Evolutionary conservation across 139 green algal species (phyloP), one percentile per base, ranked within the genome.

Genomic region (Gonium pectorale): DNA sequence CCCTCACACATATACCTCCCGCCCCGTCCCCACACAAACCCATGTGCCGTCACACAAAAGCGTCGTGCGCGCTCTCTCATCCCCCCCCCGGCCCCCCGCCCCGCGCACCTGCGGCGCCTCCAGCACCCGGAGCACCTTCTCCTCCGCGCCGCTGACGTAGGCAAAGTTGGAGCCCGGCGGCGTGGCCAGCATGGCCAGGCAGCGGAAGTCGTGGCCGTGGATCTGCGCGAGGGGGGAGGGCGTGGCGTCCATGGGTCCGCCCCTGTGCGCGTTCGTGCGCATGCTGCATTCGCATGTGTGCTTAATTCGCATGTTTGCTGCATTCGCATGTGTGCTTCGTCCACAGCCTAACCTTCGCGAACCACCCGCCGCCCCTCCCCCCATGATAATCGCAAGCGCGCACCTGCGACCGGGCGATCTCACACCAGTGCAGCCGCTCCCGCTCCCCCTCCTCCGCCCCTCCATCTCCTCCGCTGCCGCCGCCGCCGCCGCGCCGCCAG

Each of bases 51-150:
- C 51, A 59, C 51, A 13, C 51, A 59, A 2, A 24, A 19, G 26
- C 51, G n/a, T 29, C 51, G 26, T 22, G 26, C 56, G 24, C 56
- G 13, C 15, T 9, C 11, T 15, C 56, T 35, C 56, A 8, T 27
- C 13, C 56, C 17, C 56, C 21, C 15, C 9, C 56, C 13, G 26
- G 33, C 35, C 17, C 64, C 5, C 27, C 13, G 29, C 1, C 31
- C 40, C 40, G 24, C 85, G 17, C 67, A 89, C 85, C 59, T 88
- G 83, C 0, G 97, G 96, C 13, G 94, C 95, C 86, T 96, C 90
- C 67, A 99, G 96, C 29, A 99, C 95, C 1, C 97, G 93, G 22
- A 98, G 70, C 54, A 99, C 96, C 91, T 99, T 99, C 89, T 99
- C 97, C 86, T 99, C 97, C 21, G 92, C 93, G 29, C 95, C 95